A percentile compares a stretch with the other conserved stretches of the same genome.
Conservation (phyloP, 441 rosid species). For the Pelargonium exstipulatum region DNA sequence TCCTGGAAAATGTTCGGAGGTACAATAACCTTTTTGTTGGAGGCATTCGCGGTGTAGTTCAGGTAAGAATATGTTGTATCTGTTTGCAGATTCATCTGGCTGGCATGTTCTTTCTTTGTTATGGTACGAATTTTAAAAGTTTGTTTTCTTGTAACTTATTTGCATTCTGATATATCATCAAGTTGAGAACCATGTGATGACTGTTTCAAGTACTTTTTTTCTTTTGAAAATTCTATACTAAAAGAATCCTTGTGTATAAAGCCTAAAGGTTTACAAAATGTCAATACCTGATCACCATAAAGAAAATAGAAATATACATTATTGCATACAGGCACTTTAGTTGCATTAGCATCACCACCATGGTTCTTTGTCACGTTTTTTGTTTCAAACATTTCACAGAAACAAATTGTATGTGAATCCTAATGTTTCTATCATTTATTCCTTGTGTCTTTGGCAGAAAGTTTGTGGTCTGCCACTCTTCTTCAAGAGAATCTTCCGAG, state of each 20-base stretch:
- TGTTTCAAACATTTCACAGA: constrained; percentile 7
- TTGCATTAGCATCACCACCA: not conserved
- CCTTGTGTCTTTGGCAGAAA: constrained; percentile 43
- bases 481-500: constrained; percentile 52
- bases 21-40: constrained; percentile 70
- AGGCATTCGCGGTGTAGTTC: constrained; percentile 50
- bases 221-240: not conserved
- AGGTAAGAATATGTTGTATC: constrained; percentile 32
- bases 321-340: not conserved
- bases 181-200: too few species aligned
- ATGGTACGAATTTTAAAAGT: not conserved
- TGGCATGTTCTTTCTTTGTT: not conserved
- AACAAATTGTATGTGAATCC: constrained; percentile 1
- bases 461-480: constrained; percentile 50
- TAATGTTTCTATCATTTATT: constrained; percentile 15
- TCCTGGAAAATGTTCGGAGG: constrained; percentile 48
- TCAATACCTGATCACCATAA: too few species aligned
- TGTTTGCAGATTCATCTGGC: not conserved
- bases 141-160: not conserved
- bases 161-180: not conserved
- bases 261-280: too few species aligned
- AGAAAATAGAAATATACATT: too few species aligned
- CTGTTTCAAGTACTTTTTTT: too few species aligned
- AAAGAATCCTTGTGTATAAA: not conserved
- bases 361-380: constrained; percentile 2